phyloP scores from a whole-genome alignment of 192 early-diverging fungal species.

The Jimgerdemannia flammicorona region DNA sequence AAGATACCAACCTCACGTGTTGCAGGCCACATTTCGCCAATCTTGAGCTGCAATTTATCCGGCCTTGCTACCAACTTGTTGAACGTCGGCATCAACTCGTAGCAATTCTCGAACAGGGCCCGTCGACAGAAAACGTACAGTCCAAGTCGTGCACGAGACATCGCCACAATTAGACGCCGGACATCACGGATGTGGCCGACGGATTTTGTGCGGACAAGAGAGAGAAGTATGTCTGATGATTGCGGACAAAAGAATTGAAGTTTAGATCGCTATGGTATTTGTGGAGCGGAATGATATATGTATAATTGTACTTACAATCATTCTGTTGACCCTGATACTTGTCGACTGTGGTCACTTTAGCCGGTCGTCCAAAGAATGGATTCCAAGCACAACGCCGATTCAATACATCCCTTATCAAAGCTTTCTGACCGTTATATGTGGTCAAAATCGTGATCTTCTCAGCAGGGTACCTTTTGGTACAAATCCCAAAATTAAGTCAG shows the following conservation, averaged over 20 bases:
- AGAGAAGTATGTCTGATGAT: constrained; percentile 73
- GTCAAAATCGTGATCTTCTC: constrained; percentile 91
- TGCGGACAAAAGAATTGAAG: not conserved
- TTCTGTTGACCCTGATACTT: constrained; percentile 95
- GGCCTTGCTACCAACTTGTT: constrained; percentile 57
- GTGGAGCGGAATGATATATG: not conserved
- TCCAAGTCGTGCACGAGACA: constrained; percentile 92
- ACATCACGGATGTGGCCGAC: constrained; percentile 94
- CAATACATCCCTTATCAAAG: constrained; percentile 89
- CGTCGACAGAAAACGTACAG: constrained; percentile 87
- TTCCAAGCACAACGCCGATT: constrained; percentile 83
- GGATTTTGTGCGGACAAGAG: constrained; percentile 85
- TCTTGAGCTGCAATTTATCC: constrained; percentile 53
- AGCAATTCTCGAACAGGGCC: constrained; percentile 73
- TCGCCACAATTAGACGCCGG: constrained; percentile 86
- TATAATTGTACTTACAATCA: constrained; percentile 60
- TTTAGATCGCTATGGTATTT: not conserved
- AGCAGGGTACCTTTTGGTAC: constrained; percentile 65
- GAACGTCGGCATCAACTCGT: constrained; percentile 77
- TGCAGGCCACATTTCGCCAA: constrained; percentile 36
- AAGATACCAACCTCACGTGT: not conserved
- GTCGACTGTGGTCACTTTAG: constrained; percentile 87
- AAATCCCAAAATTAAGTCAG: not conserved
- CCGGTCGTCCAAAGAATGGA: constrained; percentile 78
- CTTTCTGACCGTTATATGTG: constrained; percentile 96